Evolutionary conservation across 2,329 filamentous ascomycete species (phyloP).

Genomic region (Phoma sp.): DNA sequence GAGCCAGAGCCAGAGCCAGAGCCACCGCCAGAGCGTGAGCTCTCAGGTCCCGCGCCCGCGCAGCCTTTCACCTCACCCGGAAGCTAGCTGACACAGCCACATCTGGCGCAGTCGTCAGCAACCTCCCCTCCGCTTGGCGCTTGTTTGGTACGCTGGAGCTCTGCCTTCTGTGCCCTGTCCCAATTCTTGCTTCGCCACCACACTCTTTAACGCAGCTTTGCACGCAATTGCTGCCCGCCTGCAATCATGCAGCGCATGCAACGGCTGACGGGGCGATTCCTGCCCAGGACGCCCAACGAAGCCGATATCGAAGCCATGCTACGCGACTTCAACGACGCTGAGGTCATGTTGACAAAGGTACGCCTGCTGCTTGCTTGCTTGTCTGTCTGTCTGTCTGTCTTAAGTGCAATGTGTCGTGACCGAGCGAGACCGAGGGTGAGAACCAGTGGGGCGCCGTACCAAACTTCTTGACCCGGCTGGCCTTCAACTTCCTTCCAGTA

Average conservation of each 20-base stretch:
- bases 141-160: neutral
- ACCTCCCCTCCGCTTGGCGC: neutral
- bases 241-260: conserved; percentile 72
- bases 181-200: neutral
- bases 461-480: neutral
- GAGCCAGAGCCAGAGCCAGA: no score
- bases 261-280: conserved; percentile 74
- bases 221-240: conserved; percentile 24
- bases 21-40: no score
- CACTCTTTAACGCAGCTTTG: conserved; percentile 3
- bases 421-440: neutral
- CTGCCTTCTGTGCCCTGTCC: neutral
- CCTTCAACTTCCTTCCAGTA: neutral
- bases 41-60: no score
- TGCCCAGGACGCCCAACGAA: conserved; percentile 74
- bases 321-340: conserved; percentile 80
- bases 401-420: conserved; percentile 13
- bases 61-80: conserved; percentile 5
- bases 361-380: conserved; percentile 26
- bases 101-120: conserved; percentile 12
- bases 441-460: conserved; percentile 27
- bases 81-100: conserved; percentile 28
- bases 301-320: conserved; percentile 76
- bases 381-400: conserved; percentile 7
- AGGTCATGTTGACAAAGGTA: conserved; percentile 75